Evolutionary conservation across 495 filamentous ascomycete genomes (phyloP).

Genomic region (Daldinia grandis): DNA sequence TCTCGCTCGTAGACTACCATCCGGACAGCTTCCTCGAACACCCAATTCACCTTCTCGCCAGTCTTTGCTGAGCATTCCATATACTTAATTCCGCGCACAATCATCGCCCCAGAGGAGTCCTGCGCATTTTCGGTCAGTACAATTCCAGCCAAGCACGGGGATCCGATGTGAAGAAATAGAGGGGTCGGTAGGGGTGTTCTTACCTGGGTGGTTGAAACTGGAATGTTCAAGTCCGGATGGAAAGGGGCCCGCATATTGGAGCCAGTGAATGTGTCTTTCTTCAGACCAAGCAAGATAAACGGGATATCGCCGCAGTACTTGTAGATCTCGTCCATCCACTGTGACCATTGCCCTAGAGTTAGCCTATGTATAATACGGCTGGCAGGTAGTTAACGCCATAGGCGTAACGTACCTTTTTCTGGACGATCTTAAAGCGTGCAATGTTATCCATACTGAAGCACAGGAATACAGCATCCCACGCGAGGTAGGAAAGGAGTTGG

Average conservation of each 20-base stretch:
- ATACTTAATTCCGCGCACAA: conserved; percentile 33
- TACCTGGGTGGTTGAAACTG: conserved; percentile 23
- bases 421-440: conserved; percentile 14
- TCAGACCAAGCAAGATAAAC: conserved; percentile 40
- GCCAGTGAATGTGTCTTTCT: conserved; percentile 37
- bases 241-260: conserved; percentile 27
- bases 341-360: not conserved
- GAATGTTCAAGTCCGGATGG: conserved; percentile 20
- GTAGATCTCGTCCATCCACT: conserved; percentile 41
- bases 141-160: not conserved
- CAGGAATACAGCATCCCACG: conserved; percentile 46
- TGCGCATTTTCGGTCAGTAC: conserved; percentile 8
- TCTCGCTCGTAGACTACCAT: conserved; percentile 26
- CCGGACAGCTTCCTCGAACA: conserved; percentile 39
- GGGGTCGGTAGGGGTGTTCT: not conserved
- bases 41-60: conserved; percentile 34
- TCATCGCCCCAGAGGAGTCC: conserved; percentile 12
- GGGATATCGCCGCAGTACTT: conserved; percentile 34
- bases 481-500: conserved; percentile 39
- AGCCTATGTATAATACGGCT: not conserved
- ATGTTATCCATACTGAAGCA: conserved; percentile 40
- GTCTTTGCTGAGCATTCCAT: conserved; percentile 44
- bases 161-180: not conserved
- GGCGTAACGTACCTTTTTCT: conserved; percentile 28
- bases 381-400: not conserved